These are phyloP conservation scores for Toxoplasma gondii DNA, from an alignment of 169 alveolate genomes.

Conservation along the genomic window DNA sequence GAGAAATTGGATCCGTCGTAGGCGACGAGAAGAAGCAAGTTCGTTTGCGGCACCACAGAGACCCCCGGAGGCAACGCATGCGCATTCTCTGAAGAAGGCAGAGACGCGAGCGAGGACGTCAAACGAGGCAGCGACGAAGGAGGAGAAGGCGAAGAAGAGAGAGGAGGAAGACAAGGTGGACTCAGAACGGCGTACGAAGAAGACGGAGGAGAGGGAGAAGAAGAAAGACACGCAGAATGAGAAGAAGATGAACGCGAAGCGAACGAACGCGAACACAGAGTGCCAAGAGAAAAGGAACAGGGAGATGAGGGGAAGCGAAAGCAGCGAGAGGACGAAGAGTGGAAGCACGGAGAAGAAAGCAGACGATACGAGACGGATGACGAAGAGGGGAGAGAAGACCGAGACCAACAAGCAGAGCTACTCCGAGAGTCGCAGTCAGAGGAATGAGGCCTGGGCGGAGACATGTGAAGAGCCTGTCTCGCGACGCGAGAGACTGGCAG, in stretches of 20 bases:
- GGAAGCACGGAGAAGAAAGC: no score
- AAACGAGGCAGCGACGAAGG: neutral
- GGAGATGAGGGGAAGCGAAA: neutral
- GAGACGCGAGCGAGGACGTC: neutral
- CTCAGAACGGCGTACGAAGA: neutral
- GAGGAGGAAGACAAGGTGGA: neutral
- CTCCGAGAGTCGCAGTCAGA: neutral
- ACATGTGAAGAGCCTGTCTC: no score
- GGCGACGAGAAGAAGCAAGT: neutral
- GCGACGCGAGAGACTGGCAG: no score
- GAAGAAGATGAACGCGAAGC: neutral
- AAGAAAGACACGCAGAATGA: neutral
- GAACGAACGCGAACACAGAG: neutral
- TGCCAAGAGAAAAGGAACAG: neutral
- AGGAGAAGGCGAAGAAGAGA: neutral
- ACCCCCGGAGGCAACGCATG: neutral
- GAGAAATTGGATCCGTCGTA: neutral
- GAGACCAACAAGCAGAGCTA: neutral
- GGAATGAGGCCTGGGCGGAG: no score
- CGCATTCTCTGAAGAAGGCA: neutral
- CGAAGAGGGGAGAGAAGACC: neutral
- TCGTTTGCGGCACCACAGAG: neutral
- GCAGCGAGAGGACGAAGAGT: neutral
- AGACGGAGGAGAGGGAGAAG: neutral
- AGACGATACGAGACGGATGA: no score